Evolutionary conservation across 2,329 filamentous ascomycete species (phyloP).

Genomic region (Talaromyces amestolkiae): DNA sequence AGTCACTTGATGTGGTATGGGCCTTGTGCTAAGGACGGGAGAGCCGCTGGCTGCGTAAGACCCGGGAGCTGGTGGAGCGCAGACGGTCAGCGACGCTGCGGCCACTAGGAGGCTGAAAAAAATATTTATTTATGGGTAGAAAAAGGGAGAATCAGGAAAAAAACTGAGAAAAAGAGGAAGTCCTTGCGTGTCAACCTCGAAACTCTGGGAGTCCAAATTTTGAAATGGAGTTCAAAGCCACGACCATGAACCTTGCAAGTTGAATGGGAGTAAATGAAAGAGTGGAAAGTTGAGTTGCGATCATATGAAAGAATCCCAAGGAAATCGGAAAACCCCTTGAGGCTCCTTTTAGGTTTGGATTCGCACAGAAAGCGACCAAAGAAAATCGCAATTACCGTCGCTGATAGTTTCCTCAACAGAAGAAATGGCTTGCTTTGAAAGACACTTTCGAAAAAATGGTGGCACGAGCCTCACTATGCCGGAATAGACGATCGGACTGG

Average conservation of each 20-base stretch:
- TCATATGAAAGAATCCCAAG: slow-evolving; percentile 22
- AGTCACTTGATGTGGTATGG: slow-evolving; percentile 1
- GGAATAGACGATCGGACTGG: background rate
- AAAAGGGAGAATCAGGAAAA: slow-evolving; percentile 15
- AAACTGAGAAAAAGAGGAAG: background rate
- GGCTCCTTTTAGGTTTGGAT: slow-evolving; percentile 9
- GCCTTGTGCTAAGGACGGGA: slow-evolving; percentile 3
- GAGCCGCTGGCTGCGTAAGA: slow-evolving; percentile 11
- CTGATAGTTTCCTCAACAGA: slow-evolving; percentile 1
- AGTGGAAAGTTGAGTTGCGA: background rate
- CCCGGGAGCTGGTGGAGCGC: slow-evolving; percentile 9
- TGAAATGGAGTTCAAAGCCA: background rate
- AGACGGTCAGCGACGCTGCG: slow-evolving; percentile 6
- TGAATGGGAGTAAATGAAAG: background rate
- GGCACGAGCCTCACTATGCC: slow-evolving; percentile 10
- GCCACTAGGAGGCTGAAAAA: slow-evolving; percentile 16
- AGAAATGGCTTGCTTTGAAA: background rate
- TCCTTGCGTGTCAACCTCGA: background rate
- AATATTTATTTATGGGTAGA: slow-evolving; percentile 11
- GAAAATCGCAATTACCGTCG: background rate
- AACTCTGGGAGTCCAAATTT: background rate
- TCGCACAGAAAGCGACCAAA: background rate
- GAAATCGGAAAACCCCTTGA: slow-evolving; percentile 19
- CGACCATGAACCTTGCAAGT: background rate
- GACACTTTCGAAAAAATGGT: slow-evolving; percentile 1